Evolutionary conservation across 345 rosid genomes (phyloP).

Genomic region (Turritis glabra): DNA sequence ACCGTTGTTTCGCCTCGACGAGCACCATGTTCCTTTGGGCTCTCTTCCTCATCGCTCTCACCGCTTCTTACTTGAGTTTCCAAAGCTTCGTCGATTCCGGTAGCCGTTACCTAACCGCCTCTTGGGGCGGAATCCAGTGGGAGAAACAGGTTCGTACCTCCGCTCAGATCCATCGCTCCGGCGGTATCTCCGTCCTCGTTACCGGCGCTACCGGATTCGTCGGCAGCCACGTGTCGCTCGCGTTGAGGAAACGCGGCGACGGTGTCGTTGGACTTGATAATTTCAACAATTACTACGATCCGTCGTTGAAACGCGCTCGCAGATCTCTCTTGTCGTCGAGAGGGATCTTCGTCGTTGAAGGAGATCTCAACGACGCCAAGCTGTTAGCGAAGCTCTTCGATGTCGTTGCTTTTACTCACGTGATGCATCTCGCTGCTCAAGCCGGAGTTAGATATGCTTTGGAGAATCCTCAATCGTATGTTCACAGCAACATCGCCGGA

Average conservation of each 20-base stretch:
- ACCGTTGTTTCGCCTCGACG: conserved; percentile 83
- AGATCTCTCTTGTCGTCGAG: conserved; percentile 40
- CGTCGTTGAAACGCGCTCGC: conserved; percentile 59
- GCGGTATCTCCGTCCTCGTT: conserved; percentile 70
- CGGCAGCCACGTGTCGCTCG: conserved; percentile 68
- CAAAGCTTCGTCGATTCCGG: conserved; percentile 81
- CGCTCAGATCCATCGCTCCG: conserved; percentile 65
- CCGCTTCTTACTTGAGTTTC: conserved; percentile 84
- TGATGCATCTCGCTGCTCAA: conserved; percentile 90
- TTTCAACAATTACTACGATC: conserved; percentile 76
- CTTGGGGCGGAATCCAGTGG: conserved; percentile 84
- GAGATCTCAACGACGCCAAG: conserved; percentile 67
- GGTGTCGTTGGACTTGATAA: conserved; percentile 83
- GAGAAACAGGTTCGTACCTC: conserved; percentile 69
- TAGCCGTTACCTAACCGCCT: conserved; percentile 56
- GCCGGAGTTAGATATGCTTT: conserved; percentile 83
- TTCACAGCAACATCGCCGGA: conserved; percentile 77
- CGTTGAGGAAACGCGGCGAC: conserved; percentile 69
- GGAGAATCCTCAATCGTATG: conserved; percentile 75
- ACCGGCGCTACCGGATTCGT: conserved; percentile 87
- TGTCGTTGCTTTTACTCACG: conserved; percentile 76
- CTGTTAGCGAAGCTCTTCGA: conserved; percentile 66
- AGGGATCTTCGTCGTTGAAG: conserved; percentile 63
- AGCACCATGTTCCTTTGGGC: conserved; percentile 94
- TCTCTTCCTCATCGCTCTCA: conserved; percentile 77